Percentiles rank a stretch among this genome's conserved stretches.
Conservation (phyloP, 257 asterid species). For the Cruciata laevipes region DNA sequence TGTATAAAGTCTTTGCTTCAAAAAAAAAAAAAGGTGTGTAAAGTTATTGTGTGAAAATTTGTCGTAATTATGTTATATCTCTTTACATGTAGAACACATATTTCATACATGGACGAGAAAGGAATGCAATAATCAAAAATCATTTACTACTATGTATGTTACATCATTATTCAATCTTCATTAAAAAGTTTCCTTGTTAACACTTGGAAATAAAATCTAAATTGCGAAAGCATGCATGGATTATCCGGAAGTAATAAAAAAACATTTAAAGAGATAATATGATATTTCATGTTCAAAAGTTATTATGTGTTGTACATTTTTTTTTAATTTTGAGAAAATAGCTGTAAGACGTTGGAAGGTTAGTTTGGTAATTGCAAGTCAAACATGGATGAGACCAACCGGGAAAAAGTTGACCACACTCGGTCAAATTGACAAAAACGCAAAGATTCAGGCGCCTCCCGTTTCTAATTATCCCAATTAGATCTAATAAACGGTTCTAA, state of each 20-base stretch:
- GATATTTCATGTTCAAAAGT: no score
- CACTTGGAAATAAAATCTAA: neutral
- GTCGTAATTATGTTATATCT: no score
- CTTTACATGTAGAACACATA: no score
- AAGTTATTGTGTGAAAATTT: no score
- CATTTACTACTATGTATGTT: neutral
- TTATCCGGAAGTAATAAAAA: neutral
- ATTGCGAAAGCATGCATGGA: neutral
- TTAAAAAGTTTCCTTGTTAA: neutral
- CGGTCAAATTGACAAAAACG: neutral
- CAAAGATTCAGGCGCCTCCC: neutral
- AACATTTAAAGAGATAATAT: no score
- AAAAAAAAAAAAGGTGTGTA: no score
- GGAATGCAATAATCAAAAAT: neutral
- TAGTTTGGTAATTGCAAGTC: no score
- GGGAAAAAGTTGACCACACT: neutral
- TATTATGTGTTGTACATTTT: no score
- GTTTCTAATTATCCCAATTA: neutral
- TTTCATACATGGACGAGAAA: no score
- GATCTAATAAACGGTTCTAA: neutral
- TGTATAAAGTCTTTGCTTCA: no score
- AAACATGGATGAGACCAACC: neutral
- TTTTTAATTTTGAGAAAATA: no score
- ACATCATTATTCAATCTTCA: neutral
- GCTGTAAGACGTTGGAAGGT: no score